phyloP scores from a whole-genome alignment of 2,329 filamentous ascomycete species.

The Cercospora sojina region DNA sequence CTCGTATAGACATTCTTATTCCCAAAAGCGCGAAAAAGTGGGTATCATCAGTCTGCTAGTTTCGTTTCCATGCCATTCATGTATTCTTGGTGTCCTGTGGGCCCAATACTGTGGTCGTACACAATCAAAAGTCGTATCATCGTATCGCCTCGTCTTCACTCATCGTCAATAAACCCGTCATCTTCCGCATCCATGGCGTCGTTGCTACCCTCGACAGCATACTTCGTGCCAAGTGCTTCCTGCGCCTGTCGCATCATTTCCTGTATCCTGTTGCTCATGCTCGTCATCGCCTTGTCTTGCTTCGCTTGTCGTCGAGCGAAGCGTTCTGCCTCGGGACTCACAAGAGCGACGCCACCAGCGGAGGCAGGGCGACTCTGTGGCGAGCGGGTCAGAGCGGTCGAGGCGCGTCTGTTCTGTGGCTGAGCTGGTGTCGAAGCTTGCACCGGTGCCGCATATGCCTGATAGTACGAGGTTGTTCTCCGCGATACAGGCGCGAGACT shows the following conservation, averaged over 20 bases:
- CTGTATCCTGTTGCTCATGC: constrained; percentile 75
- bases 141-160: constrained; percentile 21
- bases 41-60: constrained; percentile 14
- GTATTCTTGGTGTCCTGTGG: background rate
- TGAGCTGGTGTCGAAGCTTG: constrained; percentile 9
- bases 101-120: background rate
- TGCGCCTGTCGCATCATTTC: constrained; percentile 88
- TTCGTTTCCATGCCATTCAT: background rate
- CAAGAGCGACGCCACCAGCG: constrained; percentile 19
- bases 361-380: constrained; percentile 29
- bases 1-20: background rate
- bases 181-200: constrained; percentile 38
- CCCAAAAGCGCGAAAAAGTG: constrained; percentile 7
- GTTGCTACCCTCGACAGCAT: constrained; percentile 40
- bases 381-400: constrained; percentile 54
- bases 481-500: constrained; percentile 46
- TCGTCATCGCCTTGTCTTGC: constrained; percentile 74
- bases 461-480: constrained; percentile 36
- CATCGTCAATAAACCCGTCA: constrained; percentile 36
- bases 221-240: constrained; percentile 67
- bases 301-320: constrained; percentile 69
- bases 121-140: background rate
- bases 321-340: constrained; percentile 66
- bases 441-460: constrained; percentile 41
- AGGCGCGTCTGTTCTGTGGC: constrained; percentile 49